Percentiles rank a stretch among this genome's conserved stretches.
These are phyloP conservation scores for Pleurotus sapidus DNA, from an alignment of 768 basidiomycete species.

Conservation along the genomic window DNA sequence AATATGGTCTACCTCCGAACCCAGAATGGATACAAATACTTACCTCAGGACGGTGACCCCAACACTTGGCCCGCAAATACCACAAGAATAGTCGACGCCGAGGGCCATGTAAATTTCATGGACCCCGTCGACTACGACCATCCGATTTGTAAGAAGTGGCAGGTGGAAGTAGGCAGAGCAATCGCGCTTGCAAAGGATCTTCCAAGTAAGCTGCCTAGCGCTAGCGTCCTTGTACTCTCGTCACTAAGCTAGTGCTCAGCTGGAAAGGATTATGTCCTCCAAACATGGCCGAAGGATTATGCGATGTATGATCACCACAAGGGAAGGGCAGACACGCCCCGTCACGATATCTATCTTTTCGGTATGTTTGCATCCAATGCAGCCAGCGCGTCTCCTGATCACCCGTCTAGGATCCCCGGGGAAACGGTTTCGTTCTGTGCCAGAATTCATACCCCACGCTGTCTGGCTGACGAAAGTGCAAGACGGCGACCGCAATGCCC, in stretches of 20 bases:
- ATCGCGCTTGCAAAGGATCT: constrained; percentile 40
- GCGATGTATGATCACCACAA: constrained; percentile 75
- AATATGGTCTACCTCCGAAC: constrained; percentile 46
- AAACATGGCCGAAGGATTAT: constrained; percentile 66
- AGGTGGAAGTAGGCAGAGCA: constrained; percentile 37
- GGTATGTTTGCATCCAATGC: constrained; percentile 38
- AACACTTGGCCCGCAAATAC: constrained; percentile 57
- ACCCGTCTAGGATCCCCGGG: constrained; percentile 39
- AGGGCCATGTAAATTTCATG: constrained; percentile 75
- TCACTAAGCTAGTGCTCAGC: constrained; percentile 24
- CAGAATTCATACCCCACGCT: constrained; percentile 84
- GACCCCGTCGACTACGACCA: constrained; percentile 50
- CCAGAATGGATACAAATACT: constrained; percentile 57
- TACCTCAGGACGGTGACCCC: constrained; percentile 56
- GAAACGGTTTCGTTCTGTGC: constrained; percentile 69
- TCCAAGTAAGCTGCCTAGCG: constrained; percentile 39
- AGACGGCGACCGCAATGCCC: constrained; percentile 42
- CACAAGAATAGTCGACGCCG: constrained; percentile 45
- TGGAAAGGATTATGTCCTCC: constrained; percentile 57
- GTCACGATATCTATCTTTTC: constrained; percentile 78
- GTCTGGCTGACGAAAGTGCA: constrained; percentile 60
- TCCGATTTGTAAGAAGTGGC: constrained; percentile 56
- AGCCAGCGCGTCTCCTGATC: not conserved
- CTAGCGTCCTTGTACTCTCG: not conserved
- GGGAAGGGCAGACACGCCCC: constrained; percentile 46